Evolutionary conservation across 148 eudicot species (phyloP), one percentile per base, ranked within the genome.

Genomic region (Drosera capensis): DNA sequence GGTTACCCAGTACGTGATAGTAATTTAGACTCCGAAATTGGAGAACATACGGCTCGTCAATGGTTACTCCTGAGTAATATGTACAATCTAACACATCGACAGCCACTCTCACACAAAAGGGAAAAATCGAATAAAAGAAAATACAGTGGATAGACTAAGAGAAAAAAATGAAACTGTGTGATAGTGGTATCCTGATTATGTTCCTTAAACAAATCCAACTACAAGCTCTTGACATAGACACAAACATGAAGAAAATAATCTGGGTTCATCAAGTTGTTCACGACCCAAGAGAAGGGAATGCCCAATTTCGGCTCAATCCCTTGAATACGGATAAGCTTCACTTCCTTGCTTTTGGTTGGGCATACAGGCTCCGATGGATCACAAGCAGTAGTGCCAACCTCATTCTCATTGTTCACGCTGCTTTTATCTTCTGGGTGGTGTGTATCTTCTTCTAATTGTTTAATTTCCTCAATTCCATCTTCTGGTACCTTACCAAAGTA

Each of bases 251-350:
- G 86, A 45, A 68, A 84, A 51, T 73, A 73, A 54, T 90, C 95
- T 0, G 97, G 97, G 68, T 77, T 75, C 84, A 80, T 75, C 50
- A 90, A 70, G 59, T 90, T 90, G 72, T 78, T 84, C 46, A 71
- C 93, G 41, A 90, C 75, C 97, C 97, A 90, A 48, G 87, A 46
- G 49, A 90, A 73, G 12, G 97, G 97, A 51, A 76, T 70, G 46
- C 73, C 83, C 41, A 64, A 51, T 57, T 74, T 65, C 3, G 80
- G 95, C 64, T 90, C 85, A 28, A 79, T 78, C 15, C 95, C 93
- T 66, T 90, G 97, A 47, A 90, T 78, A 21, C 97, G 77, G 14
- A 84, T 55, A 23, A 90, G 70, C 71, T 73, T 85, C 36, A 80
- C 58, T 51, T 69, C 75, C 54, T 63, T 48, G 25, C 31, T 20